phyloP scores from a whole-genome alignment of 331 rosid genomes.

The Cydonia oblonga region DNA sequence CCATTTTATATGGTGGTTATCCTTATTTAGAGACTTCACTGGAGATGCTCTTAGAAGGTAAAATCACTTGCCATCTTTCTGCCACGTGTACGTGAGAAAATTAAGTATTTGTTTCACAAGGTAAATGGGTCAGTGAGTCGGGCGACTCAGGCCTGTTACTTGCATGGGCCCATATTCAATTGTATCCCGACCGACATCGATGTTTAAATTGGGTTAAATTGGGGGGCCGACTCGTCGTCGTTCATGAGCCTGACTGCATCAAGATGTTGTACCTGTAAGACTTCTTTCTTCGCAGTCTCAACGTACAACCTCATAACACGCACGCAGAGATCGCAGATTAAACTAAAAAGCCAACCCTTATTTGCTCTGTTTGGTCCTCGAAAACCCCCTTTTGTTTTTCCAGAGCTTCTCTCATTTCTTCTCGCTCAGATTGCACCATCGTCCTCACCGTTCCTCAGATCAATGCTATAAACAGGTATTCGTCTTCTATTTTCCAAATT shows the following conservation, averaged over 20 bases:
- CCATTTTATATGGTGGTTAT: rapidly evolving
- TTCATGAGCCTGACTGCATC: neutral
- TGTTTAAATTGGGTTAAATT: neutral
- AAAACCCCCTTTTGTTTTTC: neutral
- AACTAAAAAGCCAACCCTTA: neutral
- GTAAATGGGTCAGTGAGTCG: too few relatives aligned
- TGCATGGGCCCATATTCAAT: neutral
- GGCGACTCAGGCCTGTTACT: too few relatives aligned
- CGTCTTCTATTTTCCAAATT: neutral
- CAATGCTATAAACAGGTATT: constrained; percentile 18
- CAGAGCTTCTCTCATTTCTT: neutral
- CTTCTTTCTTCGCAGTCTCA: neutral
- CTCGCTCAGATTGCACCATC: constrained; percentile 14
- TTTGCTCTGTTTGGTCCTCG: neutral
- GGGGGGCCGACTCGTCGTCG: neutral
- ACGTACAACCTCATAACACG: neutral
- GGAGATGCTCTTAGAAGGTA: too few relatives aligned
- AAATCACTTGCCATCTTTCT: too few relatives aligned
- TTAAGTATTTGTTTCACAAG: too few relatives aligned
- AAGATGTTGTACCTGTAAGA: neutral
- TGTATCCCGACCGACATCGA: neutral
- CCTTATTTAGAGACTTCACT: too few relatives aligned
- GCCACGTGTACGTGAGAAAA: too few relatives aligned
- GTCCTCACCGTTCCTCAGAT: constrained; percentile 25
- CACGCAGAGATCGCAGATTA: neutral